Conservation (phyloP, 2,329 filamentous ascomycete species). For the Arthroderma sp. region DNA sequence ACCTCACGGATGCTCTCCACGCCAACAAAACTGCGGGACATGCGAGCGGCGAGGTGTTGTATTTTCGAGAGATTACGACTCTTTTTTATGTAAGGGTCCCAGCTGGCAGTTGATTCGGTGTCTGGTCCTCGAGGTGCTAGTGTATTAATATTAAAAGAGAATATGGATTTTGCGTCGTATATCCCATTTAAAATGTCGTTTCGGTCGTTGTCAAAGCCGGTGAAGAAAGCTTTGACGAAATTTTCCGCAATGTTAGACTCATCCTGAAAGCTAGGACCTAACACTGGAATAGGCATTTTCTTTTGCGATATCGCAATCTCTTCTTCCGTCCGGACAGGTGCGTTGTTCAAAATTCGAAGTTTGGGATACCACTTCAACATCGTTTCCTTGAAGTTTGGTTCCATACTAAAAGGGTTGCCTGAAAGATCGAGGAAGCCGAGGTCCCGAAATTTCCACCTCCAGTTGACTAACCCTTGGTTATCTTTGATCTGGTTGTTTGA, state of each 20-base stretch:
- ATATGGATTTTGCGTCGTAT: constrained; percentile 64
- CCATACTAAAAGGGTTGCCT: constrained; percentile 58
- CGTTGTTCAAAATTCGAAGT: constrained; percentile 62
- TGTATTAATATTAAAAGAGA: constrained; percentile 63
- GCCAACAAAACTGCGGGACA: constrained; percentile 55
- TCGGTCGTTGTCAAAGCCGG: constrained; percentile 60
- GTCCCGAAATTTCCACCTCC: constrained; percentile 65
- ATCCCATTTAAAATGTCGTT: constrained; percentile 48
- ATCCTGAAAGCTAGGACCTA: constrained; percentile 58
- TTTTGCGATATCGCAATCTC: constrained; percentile 46
- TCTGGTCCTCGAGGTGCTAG: constrained; percentile 40
- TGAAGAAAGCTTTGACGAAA: constrained; percentile 63
- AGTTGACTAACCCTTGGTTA: constrained; percentile 54
- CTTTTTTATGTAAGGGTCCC: constrained; percentile 62
- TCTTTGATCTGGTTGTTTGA: constrained; percentile 67
- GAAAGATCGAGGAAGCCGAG: constrained; percentile 70
- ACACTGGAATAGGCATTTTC: constrained; percentile 49
- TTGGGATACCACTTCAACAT: constrained; percentile 73
- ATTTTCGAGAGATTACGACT: constrained; percentile 68
- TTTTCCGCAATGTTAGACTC: constrained; percentile 59
- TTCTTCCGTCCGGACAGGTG: constrained; percentile 59
- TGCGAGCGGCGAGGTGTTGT: constrained; percentile 45
- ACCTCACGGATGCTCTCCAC: constrained; percentile 50
- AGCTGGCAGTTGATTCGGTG: constrained; percentile 35
- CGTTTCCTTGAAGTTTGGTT: constrained; percentile 51